Evolutionary conservation across 345 rosid species (phyloP).

Genomic region (Eucalyptus sp.): DNA sequence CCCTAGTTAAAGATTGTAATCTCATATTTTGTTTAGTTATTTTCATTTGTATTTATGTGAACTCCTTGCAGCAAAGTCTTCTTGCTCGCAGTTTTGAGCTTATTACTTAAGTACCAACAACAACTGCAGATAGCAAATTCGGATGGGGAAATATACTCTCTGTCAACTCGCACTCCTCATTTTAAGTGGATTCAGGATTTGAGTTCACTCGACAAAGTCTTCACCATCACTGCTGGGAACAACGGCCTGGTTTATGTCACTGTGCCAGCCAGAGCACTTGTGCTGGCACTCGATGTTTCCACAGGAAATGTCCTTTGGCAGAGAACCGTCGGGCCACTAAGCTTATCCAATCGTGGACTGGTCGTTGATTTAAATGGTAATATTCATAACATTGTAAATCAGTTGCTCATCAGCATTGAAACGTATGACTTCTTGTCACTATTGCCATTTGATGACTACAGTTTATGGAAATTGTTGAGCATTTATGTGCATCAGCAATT

Average conservation of each 20-base stretch:
- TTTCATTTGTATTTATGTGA: background rate
- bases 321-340: conserved; percentile 49
- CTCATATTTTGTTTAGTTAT: background rate
- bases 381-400: background rate
- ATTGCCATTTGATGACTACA: background rate
- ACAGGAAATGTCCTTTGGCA: conserved; percentile 67
- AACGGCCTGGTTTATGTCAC: conserved; percentile 59
- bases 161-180: conserved; percentile 48
- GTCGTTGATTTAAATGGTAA: conserved; percentile 65
- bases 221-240: conserved; percentile 61
- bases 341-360: conserved; percentile 25
- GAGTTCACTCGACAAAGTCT: conserved; percentile 40
- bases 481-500: background rate
- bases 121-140: conserved; percentile 57
- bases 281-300: conserved; percentile 56
- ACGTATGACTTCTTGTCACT: background rate
- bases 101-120: background rate
- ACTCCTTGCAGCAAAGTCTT: background rate
- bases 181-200: conserved; percentile 77
- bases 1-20: background rate
- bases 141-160: conserved; percentile 69
- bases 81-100: background rate
- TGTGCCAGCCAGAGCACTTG: conserved; percentile 32
- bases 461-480: background rate
- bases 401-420: background rate